Evolutionary conservation across 306 rosid species (phyloP).

Genomic region (Cicer chorassanicum): DNA sequence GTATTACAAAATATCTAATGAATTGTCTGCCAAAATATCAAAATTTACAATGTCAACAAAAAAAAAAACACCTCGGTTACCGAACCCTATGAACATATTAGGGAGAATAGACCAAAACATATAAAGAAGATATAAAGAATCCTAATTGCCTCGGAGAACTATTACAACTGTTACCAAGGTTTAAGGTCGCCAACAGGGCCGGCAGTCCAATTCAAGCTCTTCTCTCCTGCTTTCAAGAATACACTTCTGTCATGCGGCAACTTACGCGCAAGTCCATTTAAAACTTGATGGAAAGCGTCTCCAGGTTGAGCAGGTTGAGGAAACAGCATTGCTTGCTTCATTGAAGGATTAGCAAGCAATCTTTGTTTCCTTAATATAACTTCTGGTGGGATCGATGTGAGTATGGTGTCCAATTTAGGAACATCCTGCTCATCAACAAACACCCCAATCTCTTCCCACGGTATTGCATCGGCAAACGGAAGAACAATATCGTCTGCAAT

Average conservation of each 20-base stretch:
- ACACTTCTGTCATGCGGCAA: constrained; percentile 69
- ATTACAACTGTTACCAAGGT: constrained; percentile 65
- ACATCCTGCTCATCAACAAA: constrained; percentile 88
- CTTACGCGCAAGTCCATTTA: constrained; percentile 94
- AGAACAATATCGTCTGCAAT: constrained; percentile 96
- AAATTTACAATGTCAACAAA: constrained; percentile 54
- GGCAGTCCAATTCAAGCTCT: constrained; percentile 87
- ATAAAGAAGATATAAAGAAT: constrained; percentile 37
- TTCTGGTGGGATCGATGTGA: constrained; percentile 89
- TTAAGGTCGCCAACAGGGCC: constrained; percentile 91
- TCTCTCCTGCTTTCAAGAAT: constrained; percentile 72
- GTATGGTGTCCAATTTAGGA: constrained; percentile 81
- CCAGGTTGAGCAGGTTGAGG: constrained; percentile 93
- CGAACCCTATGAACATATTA: constrained; percentile 48
- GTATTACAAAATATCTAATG: constrained; percentile 43
- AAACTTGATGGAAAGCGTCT: constrained; percentile 93
- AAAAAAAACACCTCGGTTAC: constrained; percentile 47
- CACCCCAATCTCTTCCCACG: constrained; percentile 97
- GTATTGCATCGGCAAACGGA: constrained; percentile 98
- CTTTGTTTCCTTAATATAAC: constrained; percentile 85
- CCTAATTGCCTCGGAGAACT: constrained; percentile 37
- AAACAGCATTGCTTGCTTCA: constrained; percentile 98
- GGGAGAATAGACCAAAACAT: constrained; percentile 44
- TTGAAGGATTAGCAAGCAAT: constrained; percentile 94
- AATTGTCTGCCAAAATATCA: constrained; percentile 35